Evolutionary conservation across 1,284 basidiomycete genomes (phyloP), one percentile per base, ranked within the genome.

Genomic region (Xanthoconium separans): DNA sequence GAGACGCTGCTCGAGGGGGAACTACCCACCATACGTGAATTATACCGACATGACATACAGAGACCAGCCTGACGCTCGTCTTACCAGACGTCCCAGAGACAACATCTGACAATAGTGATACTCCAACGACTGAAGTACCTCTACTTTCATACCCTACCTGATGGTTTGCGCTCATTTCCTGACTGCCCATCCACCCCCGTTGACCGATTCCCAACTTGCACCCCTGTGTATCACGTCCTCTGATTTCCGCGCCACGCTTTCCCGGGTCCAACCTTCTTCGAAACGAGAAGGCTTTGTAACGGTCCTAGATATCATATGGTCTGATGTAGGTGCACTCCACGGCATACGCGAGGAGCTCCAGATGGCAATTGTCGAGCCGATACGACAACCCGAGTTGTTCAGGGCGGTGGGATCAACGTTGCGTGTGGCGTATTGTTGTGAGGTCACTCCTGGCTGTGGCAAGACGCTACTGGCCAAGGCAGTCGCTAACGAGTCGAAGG

Each of bases 201-300:
- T 99, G 1, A 87, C 88, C 0, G 75, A 85, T 39, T 75, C 81
- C 2, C 90, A 98, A 69, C 87, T 98, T 2, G 79, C 80, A 0
- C 86, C 89, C 0, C 77, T 99, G 6, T 84, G 82, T 54, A 91
- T 99, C 66, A 91, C 85, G 0, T 83, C 84, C 18, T 68, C 76
- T 1, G 95, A 97, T 71, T 99, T 99, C 68, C 73, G 73, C 4
- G 73, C 77, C 2, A 95, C 96, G 0, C 81, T 98, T 16, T 82
- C 84, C 54, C 82, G 93, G 41, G 87, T 98, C 0, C 96, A 98
- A 69, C 96, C 96, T 0, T 97, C 94, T 0, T 94, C 95, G 8
- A 96, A 96, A 69, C 89, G 96, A 50, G 96, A 99, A 77, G 96
- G 96, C 4, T 99, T 99, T 63, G 89, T 96, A 3, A 98, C 95